phyloP scores from a whole-genome alignment of 306 rosid genomes.

The Phaseolus lunatus region DNA sequence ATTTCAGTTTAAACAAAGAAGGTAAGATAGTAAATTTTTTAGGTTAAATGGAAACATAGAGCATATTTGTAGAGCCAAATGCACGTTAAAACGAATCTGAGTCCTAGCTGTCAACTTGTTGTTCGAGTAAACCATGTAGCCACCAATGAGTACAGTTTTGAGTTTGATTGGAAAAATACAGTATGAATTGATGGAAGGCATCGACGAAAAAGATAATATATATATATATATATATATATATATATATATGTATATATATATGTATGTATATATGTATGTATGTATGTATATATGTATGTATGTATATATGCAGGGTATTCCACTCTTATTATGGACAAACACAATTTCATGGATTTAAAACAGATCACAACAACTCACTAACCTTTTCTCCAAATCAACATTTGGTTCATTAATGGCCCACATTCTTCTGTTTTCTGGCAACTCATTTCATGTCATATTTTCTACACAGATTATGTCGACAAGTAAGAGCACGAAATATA shows the following conservation, averaged over 20 bases:
- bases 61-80: not conserved
- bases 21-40: too few relatives aligned
- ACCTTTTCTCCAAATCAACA: not conserved
- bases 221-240: too few relatives aligned
- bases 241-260: too few relatives aligned
- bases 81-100: not conserved
- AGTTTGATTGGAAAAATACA: slow-evolving; percentile 21
- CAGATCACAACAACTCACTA: not conserved
- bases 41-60: too few relatives aligned
- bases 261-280: too few relatives aligned
- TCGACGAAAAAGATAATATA: not conserved
- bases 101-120: slow-evolving; percentile 1
- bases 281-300: too few relatives aligned
- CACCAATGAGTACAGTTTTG: not conserved
- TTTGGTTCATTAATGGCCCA: not conserved
- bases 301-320: not conserved
- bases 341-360: slow-evolving; percentile 10
- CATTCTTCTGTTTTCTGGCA: not conserved
- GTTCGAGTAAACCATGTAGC: not conserved
- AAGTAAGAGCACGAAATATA: too few relatives aligned
- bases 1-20: too few relatives aligned
- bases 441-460: not conserved
- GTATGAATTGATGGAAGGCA: slow-evolving; percentile 5
- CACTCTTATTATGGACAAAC: not conserved
- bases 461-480: not conserved